Percentiles rank a stretch among this genome's conserved stretches.
These are phyloP conservation scores for Neurospora africana DNA, from an alignment of 495 filamentous ascomycete genomes.

Conservation along the genomic window DNA sequence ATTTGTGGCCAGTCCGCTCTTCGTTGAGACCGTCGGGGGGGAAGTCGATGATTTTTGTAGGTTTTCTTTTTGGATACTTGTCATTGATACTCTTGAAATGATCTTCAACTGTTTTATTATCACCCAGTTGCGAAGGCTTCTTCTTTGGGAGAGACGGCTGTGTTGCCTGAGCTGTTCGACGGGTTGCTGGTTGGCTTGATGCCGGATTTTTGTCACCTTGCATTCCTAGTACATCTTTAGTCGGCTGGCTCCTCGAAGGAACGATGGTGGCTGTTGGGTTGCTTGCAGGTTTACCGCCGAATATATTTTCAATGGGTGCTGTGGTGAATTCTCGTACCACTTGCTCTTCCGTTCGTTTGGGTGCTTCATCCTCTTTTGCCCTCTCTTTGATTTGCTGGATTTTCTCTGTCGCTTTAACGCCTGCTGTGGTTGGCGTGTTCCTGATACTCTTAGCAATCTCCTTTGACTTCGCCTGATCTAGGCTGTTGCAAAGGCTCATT, in stretches of 20 bases:
- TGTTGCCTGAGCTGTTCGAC: background rate
- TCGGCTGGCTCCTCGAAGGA: background rate
- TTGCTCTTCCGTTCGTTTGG: background rate
- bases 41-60: background rate
- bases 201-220: background rate
- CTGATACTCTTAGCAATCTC: conserved; percentile 1
- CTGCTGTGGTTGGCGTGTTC: background rate
- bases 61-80: background rate
- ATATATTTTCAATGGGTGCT: background rate
- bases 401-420: background rate
- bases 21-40: background rate
- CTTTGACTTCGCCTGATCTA: background rate
- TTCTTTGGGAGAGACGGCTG: background rate
- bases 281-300: background rate
- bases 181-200: background rate
- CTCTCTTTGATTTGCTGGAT: background rate
- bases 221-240: background rate
- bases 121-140: background rate
- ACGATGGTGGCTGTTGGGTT: background rate
- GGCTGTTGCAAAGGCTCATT: background rate
- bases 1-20: background rate
- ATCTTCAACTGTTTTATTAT: background rate
- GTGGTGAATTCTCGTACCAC: background rate
- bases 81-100: background rate
- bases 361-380: background rate